Conservation (phyloP, 352 stramenopile genomes). For the Globisporangium middletonii region DNA sequence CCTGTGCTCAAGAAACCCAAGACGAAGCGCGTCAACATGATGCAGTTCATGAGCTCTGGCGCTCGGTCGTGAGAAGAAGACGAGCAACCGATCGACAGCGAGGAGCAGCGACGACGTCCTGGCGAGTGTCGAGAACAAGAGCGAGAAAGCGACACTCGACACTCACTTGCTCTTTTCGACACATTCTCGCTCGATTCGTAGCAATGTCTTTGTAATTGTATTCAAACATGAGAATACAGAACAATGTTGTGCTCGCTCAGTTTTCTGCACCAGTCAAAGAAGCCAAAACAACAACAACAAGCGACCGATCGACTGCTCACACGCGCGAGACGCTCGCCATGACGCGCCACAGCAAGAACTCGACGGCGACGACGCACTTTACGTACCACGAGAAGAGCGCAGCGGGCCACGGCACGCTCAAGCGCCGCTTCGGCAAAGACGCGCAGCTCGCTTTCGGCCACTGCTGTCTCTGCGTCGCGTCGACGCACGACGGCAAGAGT, state of each 20-base stretch:
- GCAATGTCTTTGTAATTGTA: too few species aligned
- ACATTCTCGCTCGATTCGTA: too few species aligned
- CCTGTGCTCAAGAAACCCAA: slow-evolving; percentile 18
- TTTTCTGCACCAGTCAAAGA: too few species aligned
- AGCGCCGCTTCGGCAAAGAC: slow-evolving; percentile 77
- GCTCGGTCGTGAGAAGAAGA: slow-evolving; percentile 2
- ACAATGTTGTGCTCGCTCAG: too few species aligned
- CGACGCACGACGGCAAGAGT: slow-evolving; percentile 39
- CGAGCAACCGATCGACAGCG: too few species aligned
- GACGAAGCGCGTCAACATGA: slow-evolving; percentile 73
- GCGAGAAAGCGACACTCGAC: too few species aligned
- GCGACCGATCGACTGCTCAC: neutral
- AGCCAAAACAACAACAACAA: too few species aligned
- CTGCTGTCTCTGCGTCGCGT: slow-evolving; percentile 73
- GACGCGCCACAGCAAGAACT: slow-evolving; percentile 87
- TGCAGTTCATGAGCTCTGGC: slow-evolving; percentile 68
- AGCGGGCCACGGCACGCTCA: slow-evolving; percentile 79
- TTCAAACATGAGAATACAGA: too few species aligned
- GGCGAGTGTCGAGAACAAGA: too few species aligned
- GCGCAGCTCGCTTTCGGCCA: slow-evolving; percentile 70
- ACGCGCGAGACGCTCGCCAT: slow-evolving; percentile 19
- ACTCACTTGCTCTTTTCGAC: too few species aligned
- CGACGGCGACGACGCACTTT: slow-evolving; percentile 81
- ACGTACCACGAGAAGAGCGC: slow-evolving; percentile 77
- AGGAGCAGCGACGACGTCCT: too few species aligned